These are phyloP conservation scores for Podila clonocystis DNA, from an alignment of 192 early-diverging fungal species.

Conservation along the genomic window DNA sequence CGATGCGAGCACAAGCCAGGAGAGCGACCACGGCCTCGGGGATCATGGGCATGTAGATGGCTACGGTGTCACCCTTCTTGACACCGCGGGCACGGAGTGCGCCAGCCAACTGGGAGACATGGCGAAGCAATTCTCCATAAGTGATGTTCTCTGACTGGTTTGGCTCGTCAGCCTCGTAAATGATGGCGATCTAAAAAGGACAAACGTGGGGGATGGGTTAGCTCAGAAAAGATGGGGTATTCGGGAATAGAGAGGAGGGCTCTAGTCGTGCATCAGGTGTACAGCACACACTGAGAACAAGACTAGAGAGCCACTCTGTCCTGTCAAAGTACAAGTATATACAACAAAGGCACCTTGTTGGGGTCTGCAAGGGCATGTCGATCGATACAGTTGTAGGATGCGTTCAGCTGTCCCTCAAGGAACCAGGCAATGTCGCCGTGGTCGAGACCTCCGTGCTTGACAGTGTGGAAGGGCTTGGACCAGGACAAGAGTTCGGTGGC, in stretches of 20 bases:
- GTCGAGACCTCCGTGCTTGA: slow-evolving; percentile 74
- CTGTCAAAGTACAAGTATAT: not conserved
- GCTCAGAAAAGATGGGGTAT: no score
- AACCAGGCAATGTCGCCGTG: slow-evolving; percentile 96
- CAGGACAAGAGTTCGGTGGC: slow-evolving; percentile 84
- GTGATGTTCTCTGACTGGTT: slow-evolving; percentile 80
- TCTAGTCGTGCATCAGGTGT: not conserved
- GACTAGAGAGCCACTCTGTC: not conserved
- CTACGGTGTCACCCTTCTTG: slow-evolving; percentile 92
- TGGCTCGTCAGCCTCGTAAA: slow-evolving; percentile 93
- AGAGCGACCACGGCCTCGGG: slow-evolving; percentile 93
- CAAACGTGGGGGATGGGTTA: no score
- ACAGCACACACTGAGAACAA: not conserved
- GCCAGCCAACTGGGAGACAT: slow-evolving; percentile 88
- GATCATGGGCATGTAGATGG: slow-evolving; percentile 98
- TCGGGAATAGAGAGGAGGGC: no score
- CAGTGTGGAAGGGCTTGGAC: slow-evolving; percentile 79
- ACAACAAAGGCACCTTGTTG: slow-evolving; percentile 60
- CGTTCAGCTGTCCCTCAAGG: slow-evolving; percentile 89
- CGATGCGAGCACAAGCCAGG: slow-evolving; percentile 94
- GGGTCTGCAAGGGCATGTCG: slow-evolving; percentile 86
- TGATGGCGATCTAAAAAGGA: slow-evolving; percentile 73
- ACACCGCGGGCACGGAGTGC: slow-evolving; percentile 85
- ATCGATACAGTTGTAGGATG: slow-evolving; percentile 94
- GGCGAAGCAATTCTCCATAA: slow-evolving; percentile 80